Conservation (phyloP, 2,329 filamentous ascomycete species). For the Fusarium nisikadoi region DNA sequence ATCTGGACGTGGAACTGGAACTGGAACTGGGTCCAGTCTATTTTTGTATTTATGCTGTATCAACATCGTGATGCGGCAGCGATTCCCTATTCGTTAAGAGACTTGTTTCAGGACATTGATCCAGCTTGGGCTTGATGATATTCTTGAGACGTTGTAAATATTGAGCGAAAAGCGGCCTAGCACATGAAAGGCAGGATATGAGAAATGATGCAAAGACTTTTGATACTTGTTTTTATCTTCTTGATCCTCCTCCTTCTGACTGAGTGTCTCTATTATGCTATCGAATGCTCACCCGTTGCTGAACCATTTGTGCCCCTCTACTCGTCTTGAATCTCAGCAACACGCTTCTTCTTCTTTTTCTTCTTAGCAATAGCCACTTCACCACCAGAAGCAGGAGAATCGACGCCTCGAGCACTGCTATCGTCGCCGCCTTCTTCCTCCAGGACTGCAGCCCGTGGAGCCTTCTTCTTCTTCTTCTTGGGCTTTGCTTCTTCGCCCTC, state of each 20-base stretch:
- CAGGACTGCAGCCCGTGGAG: constrained; percentile 18
- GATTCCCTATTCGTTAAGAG: constrained; percentile 41
- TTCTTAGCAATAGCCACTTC: constrained; percentile 56
- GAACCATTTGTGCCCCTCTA: not conserved
- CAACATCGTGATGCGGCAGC: constrained; percentile 40
- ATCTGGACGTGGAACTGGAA: not conserved
- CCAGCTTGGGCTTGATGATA: constrained; percentile 3
- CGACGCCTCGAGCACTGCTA: constrained; percentile 28
- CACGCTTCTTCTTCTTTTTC: constrained; percentile 59
- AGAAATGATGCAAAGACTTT: constrained; percentile 2
- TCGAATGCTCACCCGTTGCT: constrained; percentile 1
- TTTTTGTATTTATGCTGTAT: constrained; percentile 46
- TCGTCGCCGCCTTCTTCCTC: constrained; percentile 33
- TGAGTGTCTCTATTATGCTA: constrained; percentile 8
- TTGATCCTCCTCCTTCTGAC: constrained; percentile 23
- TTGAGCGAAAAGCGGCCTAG: not conserved
- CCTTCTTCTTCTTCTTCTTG: constrained; percentile 51
- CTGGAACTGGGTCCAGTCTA: constrained; percentile 5
- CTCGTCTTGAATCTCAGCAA: constrained; percentile 45
- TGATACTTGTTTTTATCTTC: constrained; percentile 13
- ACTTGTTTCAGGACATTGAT: constrained; percentile 23
- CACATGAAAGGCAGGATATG: not conserved
- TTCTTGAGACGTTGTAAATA: not conserved
- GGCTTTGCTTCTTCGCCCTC: constrained; percentile 34
- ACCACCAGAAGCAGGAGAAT: constrained; percentile 33